A percentile compares a stretch with the other conserved stretches of the same genome.
Conservation (phyloP, 2,329 filamentous ascomycete genomes). For the Pezicula neosporulosa region DNA sequence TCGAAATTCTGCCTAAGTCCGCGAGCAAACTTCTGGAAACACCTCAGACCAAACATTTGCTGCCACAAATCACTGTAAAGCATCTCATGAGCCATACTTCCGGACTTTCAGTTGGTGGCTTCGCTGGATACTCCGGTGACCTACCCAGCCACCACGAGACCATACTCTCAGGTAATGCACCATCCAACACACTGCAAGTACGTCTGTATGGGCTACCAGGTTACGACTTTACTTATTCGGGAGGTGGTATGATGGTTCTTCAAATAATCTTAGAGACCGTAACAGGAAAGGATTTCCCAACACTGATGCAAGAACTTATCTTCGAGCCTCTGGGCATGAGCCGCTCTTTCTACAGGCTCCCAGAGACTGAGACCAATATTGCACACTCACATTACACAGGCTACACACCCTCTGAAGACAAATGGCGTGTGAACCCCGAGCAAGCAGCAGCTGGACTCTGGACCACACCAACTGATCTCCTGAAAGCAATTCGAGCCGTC, state of each 20-base stretch:
- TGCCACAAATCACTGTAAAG: not conserved
- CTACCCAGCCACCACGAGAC: not conserved
- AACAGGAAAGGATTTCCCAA: not conserved
- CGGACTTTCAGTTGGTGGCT: not conserved
- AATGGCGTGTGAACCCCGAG: not conserved
- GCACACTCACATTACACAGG: slow-evolving; percentile 1
- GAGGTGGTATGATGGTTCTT: slow-evolving; percentile 2
- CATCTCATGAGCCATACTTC: slow-evolving; percentile 4
- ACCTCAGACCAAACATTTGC: not conserved
- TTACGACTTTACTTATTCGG: slow-evolving; percentile 1
- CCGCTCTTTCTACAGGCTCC: not conserved
- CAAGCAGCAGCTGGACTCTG: slow-evolving; percentile 1
- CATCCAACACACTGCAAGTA: not conserved
- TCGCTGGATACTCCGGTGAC: not conserved
- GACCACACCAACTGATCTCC: slow-evolving; percentile 3
- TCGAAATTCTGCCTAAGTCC: slow-evolving; percentile 1
- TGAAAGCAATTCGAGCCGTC: slow-evolving; percentile 1
- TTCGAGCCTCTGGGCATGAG: not conserved
- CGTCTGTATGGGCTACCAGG: not conserved
- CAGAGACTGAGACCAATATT: not conserved
- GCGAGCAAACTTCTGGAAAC: slow-evolving; percentile 1
- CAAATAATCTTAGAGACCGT: slow-evolving; percentile 1
- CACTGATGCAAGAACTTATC: not conserved
- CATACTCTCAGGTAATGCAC: slow-evolving; percentile 1
- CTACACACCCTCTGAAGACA: not conserved